These are phyloP conservation scores for Rehmannia glutinosa DNA, from an alignment of 257 asterid species.

Conservation along the genomic window DNA sequence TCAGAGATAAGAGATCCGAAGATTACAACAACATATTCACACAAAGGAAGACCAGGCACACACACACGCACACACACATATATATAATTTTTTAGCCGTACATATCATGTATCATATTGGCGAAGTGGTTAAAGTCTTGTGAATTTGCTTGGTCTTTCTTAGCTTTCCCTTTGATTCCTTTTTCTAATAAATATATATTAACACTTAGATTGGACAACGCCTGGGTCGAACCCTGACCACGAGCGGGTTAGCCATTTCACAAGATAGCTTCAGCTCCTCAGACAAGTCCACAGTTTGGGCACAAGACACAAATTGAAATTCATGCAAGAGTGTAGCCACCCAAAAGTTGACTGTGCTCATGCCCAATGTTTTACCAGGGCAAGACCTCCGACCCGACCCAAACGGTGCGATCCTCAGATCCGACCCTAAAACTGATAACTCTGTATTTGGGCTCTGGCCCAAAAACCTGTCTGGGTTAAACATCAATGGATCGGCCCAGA, in stretches of 20 bases:
- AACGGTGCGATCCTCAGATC: conserved; percentile 73
- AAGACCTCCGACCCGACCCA: conserved; percentile 79
- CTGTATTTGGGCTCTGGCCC: not conserved
- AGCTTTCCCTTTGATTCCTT: not conserved
- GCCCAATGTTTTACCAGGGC: conserved; percentile 74
- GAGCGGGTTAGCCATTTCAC: conserved; percentile 79
- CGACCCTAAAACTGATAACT: conserved; percentile 50
- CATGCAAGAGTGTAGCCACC: conserved; percentile 65
- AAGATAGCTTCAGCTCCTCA: conserved; percentile 47
- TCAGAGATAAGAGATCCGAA: not conserved
- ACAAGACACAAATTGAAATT: conserved; percentile 30
- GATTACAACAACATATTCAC: not conserved
- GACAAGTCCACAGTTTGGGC: conserved; percentile 33
- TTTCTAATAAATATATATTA: not conserved
- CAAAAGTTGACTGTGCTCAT: conserved; percentile 55
- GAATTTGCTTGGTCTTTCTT: not conserved
- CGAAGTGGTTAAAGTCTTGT: not conserved
- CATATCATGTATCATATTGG: too few relatives aligned
- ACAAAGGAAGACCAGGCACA: not conserved
- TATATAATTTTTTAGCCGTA: not conserved
- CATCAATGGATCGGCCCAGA: conserved; percentile 51
- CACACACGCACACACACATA: not conserved
- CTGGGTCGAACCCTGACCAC: conserved; percentile 40
- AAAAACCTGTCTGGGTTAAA: conserved; percentile 69
- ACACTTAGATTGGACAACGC: not conserved